These are phyloP conservation scores for Penicillium sp. DNA, from an alignment of 2,329 filamentous ascomycete species.

Conservation along the genomic window DNA sequence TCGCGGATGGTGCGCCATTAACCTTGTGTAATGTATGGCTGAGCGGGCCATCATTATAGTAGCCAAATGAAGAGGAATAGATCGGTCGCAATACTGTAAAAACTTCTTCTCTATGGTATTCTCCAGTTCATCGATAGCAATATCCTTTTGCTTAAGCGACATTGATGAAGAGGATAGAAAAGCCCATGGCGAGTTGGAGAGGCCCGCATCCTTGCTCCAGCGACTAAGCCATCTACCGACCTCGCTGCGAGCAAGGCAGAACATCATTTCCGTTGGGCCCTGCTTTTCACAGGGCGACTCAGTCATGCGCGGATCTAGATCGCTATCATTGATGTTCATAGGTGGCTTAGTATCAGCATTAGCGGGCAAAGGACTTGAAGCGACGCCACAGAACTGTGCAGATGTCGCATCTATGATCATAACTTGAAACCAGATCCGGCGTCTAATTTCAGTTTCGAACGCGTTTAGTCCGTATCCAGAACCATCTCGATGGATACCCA, in stretches of 20 bases:
- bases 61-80: constrained; percentile 48
- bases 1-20: constrained; percentile 49
- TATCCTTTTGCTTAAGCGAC: constrained; percentile 23
- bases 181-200: constrained; percentile 21
- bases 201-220: constrained; percentile 13
- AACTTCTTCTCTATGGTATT: constrained; percentile 37
- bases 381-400: constrained; percentile 22
- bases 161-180: constrained; percentile 22
- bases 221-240: constrained; percentile 32
- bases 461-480: constrained; percentile 45
- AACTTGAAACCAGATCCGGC: constrained; percentile 32
- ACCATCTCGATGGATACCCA: constrained; percentile 53
- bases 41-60: constrained; percentile 47
- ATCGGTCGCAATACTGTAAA: constrained; percentile 38
- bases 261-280: constrained; percentile 51
- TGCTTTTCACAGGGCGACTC: constrained; percentile 43
- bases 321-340: constrained; percentile 47
- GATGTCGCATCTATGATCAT: constrained; percentile 27
- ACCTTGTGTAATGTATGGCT: constrained; percentile 45
- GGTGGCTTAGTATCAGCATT: constrained; percentile 27
- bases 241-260: constrained; percentile 35
- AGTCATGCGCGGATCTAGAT: constrained; percentile 46
- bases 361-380: constrained; percentile 11
- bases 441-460: constrained; percentile 48
- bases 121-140: constrained; percentile 37